Percentiles rank a stretch among this genome's conserved stretches.
Conservation (phyloP, 345 rosid species). For the Camelina sativa region DNA sequence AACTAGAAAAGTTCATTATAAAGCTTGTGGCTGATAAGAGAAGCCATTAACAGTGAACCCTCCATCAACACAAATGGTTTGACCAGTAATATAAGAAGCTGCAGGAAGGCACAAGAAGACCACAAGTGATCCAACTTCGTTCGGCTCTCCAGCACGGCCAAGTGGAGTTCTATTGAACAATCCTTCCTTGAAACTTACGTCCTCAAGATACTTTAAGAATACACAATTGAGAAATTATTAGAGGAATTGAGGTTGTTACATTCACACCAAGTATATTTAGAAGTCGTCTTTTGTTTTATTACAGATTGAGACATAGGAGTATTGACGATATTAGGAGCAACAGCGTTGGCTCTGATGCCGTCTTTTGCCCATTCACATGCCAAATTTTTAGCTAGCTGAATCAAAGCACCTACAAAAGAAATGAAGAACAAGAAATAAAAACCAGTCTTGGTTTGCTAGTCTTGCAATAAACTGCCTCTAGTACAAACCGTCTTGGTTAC, state of each 20-base stretch:
- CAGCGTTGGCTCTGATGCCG: constrained; percentile 59
- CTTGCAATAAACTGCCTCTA: neutral
- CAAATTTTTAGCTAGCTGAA: constrained; percentile 56
- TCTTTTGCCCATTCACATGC: constrained; percentile 85
- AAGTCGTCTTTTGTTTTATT: neutral
- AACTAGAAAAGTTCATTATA: neutral
- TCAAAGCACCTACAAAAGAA: constrained; percentile 51
- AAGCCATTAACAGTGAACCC: neutral
- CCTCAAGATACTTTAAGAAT: neutral
- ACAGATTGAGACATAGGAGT: constrained; percentile 47
- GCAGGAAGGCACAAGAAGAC: neutral
- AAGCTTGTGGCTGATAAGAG: neutral
- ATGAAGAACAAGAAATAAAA: neutral
- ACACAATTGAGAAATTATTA: neutral
- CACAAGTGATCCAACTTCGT: neutral
- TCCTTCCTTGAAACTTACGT: neutral
- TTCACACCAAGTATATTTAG: neutral
- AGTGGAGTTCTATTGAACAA: constrained; percentile 3
- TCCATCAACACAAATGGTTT: neutral
- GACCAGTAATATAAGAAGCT: neutral
- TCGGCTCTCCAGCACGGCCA: neutral
- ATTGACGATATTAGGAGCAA: constrained; percentile 54
- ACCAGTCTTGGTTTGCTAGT: neutral
- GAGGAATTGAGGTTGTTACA: neutral
- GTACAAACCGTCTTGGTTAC: constrained; percentile 22